phyloP scores from a whole-genome alignment of 2,329 filamentous ascomycete species.

The Lachnellula subtilissima region DNA sequence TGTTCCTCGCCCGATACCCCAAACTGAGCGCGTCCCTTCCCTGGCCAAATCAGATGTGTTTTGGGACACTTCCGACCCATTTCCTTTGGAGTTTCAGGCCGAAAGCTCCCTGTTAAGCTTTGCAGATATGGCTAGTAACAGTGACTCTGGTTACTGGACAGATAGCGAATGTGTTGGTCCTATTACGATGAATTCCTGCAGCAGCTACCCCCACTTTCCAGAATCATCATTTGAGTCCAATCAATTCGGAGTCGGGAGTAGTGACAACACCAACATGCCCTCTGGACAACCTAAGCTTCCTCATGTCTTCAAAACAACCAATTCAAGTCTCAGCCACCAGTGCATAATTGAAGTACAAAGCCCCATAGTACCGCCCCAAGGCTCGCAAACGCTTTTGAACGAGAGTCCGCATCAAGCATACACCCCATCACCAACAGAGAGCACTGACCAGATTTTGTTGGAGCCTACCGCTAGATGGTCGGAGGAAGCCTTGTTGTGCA shows the following conservation, averaged over 20 bases:
- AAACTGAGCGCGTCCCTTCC: background rate
- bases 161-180: background rate
- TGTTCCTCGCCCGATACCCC: background rate
- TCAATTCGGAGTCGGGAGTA: background rate
- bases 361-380: background rate
- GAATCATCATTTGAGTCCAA: background rate
- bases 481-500: conserved; percentile 1
- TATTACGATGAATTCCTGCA: conserved; percentile 2
- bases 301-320: background rate
- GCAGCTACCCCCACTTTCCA: background rate
- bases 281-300: background rate
- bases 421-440: background rate
- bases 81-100: background rate
- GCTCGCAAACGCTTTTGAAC: too few relatives aligned
- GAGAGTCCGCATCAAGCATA: background rate
- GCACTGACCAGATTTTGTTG: background rate
- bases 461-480: background rate
- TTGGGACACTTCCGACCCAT: conserved; percentile 1
- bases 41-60: background rate
- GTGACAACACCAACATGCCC: background rate
- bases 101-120: conserved; percentile 2
- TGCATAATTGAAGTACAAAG: background rate
- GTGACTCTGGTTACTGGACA: conserved; percentile 6
- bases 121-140: background rate
- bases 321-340: background rate